Evolutionary conservation across 2,329 filamentous ascomycete genomes (phyloP), one percentile per base, ranked within the genome.

Genomic region (Ceratocystis smalleyi): DNA sequence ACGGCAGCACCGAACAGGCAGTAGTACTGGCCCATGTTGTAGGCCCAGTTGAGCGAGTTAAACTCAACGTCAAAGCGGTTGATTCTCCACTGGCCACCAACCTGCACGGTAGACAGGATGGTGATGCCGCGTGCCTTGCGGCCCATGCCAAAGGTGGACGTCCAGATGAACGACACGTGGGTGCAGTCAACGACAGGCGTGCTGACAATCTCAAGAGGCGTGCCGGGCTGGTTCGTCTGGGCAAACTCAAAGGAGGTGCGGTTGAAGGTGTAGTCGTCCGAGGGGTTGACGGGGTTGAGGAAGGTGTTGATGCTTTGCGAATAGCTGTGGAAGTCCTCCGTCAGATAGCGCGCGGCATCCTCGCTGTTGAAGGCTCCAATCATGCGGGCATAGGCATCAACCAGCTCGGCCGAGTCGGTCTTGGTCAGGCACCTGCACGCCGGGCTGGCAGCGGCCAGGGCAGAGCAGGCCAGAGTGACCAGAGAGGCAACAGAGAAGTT

Each of bases 301-400:
- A 68, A 68, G 65, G 66, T 67, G 66, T 67, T 68, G 67, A 68
- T 68, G 64, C 63, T 65, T 62, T 67, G 64, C 57, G 66, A 66
- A 43, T 63, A 64, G 43, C 63, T 64, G 51, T 54, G 59, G 54
- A 66, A 67, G 62, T 67, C 64, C 12, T 68, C 66, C 6, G 65
- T 57, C 24, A 68, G 63, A 61, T 67, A 68, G 43, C 62, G 60
- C 12, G 59, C 51, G 5, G 65, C 65, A 40, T 65, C 65, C 27
- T 79, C 79, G 67, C 80, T 77, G 70, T 82, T 79, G 67, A 81
- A 83, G 59, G 75, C 78, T 32, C 81, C 80, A 67, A 82, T 79
- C 0, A 83, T 74, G 0, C 75, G 74, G 32, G 75, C 79, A 69
- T 81, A 82, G 45, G 65, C 64, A 5, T 65, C 59, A 45, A 64